Evolutionary conservation across 176 grass and related monocot species (phyloP).

Genomic region (Poa annua): DNA sequence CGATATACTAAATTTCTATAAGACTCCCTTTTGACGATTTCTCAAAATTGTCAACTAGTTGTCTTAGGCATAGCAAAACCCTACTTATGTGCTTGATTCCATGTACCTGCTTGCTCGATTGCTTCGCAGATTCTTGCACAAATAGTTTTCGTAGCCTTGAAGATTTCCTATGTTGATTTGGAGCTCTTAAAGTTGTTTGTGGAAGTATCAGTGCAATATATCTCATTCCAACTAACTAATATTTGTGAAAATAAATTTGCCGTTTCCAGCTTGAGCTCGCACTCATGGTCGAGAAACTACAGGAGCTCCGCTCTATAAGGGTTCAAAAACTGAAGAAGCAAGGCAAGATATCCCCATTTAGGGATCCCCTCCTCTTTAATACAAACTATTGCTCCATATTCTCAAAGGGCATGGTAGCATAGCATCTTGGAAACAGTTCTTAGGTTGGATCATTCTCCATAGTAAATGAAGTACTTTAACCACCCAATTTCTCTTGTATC

Average conservation of each 20-base stretch:
- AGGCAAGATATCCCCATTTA: constrained; percentile 49
- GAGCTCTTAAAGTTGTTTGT: constrained; percentile 27
- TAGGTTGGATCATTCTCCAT: constrained; percentile 3
- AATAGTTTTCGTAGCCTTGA: constrained; percentile 5
- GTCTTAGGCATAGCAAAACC: too few species aligned
- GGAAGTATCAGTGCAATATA: constrained; percentile 4
- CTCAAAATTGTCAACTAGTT: too few species aligned
- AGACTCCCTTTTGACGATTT: not conserved
- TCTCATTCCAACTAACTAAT: constrained; percentile 42
- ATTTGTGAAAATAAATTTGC: constrained; percentile 34
- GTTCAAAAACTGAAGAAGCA: constrained; percentile 98
- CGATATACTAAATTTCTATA: not conserved
- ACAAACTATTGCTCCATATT: not conserved
- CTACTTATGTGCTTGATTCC: not conserved
- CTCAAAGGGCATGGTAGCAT: not conserved
- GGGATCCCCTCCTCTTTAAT: not conserved
- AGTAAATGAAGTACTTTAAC: constrained; percentile 15
- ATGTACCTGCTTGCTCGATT: not conserved
- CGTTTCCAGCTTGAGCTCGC: constrained; percentile 88
- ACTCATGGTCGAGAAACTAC: constrained; percentile 89
- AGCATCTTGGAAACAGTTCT: not conserved
- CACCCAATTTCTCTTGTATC: not conserved
- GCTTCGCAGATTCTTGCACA: not conserved
- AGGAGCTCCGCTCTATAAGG: constrained; percentile 96
- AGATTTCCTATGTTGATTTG: constrained; percentile 28